phyloP scores from a whole-genome alignment of 306 rosid species.

The Pterocarpus santalinus region DNA sequence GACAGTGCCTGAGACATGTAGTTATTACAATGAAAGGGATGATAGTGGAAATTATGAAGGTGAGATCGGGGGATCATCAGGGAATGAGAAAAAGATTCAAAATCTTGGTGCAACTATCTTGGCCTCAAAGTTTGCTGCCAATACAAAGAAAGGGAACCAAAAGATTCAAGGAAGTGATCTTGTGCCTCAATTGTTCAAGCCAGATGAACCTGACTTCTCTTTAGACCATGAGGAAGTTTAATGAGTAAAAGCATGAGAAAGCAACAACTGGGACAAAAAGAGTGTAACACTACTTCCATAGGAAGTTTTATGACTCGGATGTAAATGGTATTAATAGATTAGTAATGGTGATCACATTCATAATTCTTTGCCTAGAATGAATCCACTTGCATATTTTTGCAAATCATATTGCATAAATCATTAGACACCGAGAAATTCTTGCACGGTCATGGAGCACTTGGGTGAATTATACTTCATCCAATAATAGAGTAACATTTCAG shows the following conservation, averaged over 20 bases:
- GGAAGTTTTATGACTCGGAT: conserved; percentile 49
- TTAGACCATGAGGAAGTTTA: conserved; percentile 51
- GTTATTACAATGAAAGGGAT: conserved; percentile 33
- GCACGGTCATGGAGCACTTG: no score
- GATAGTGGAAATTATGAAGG: conserved; percentile 43
- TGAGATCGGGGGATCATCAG: conserved; percentile 38
- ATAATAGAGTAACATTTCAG: no score
- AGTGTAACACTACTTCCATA: conserved; percentile 45
- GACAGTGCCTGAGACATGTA: conserved; percentile 39
- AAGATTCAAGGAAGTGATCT: conserved; percentile 56
- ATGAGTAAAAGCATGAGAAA: conserved; percentile 43
- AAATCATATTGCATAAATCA: neutral
- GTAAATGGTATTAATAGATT: conserved; percentile 51
- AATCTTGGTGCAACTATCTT: conserved; percentile 68
- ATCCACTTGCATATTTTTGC: neutral
- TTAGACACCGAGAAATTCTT: neutral
- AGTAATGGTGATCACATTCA: conserved; percentile 21
- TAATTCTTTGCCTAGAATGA: conserved; percentile 23
- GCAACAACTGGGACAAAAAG: conserved; percentile 8
- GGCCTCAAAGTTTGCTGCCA: conserved; percentile 87
- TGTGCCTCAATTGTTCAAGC: conserved; percentile 86
- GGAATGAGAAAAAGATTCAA: conserved; percentile 35
- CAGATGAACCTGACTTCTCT: conserved; percentile 89
- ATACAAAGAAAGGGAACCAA: conserved; percentile 60
- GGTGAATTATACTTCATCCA: no score